Conservation (phyloP, 176 grass and related monocot species). For the Luzula sylvatica region DNA sequence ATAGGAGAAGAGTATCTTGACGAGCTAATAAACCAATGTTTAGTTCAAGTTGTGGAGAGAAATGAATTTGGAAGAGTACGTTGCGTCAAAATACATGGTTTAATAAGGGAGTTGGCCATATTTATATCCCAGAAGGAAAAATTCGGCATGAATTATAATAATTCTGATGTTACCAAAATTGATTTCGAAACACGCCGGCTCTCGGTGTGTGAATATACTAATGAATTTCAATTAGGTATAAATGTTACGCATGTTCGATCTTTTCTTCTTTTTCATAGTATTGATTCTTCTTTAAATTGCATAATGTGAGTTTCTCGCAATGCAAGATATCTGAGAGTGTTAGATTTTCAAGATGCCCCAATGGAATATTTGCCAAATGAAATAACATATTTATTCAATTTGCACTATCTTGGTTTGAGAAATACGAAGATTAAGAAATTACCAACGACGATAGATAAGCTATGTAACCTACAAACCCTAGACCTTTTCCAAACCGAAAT, state of each 20-base stretch:
- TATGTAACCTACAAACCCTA: slow-evolving; percentile 27
- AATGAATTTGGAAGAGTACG: not conserved
- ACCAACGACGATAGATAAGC: slow-evolving; percentile 9
- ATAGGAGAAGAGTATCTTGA: not conserved
- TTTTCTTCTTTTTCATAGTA: slow-evolving; percentile 11
- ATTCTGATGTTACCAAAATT: not conserved
- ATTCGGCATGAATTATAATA: not conserved
- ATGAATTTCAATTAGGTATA: slow-evolving; percentile 4
- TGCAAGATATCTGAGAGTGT: slow-evolving; percentile 13
- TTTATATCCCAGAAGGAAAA: not conserved
- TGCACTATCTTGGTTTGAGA: slow-evolving; percentile 22
- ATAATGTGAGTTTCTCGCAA: not conserved
- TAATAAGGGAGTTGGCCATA: not conserved
- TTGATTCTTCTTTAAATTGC: slow-evolving; percentile 7
- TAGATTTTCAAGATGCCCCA: slow-evolving; percentile 1
- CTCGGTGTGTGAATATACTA: slow-evolving; percentile 5
- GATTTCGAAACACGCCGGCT: not conserved
- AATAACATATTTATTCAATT: slow-evolving; percentile 22
- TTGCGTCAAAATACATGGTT: not conserved
- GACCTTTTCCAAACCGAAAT: slow-evolving; percentile 19
- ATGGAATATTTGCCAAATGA: slow-evolving; percentile 12
- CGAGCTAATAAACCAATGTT: slow-evolving; percentile 9
- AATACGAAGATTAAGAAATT: slow-evolving; percentile 21
- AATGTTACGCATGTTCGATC: slow-evolving; percentile 16
- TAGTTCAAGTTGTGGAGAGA: not conserved